Evolutionary conservation across 1,284 basidiomycete species (phyloP).

Genomic region (Cryptococcus hybrid): DNA sequence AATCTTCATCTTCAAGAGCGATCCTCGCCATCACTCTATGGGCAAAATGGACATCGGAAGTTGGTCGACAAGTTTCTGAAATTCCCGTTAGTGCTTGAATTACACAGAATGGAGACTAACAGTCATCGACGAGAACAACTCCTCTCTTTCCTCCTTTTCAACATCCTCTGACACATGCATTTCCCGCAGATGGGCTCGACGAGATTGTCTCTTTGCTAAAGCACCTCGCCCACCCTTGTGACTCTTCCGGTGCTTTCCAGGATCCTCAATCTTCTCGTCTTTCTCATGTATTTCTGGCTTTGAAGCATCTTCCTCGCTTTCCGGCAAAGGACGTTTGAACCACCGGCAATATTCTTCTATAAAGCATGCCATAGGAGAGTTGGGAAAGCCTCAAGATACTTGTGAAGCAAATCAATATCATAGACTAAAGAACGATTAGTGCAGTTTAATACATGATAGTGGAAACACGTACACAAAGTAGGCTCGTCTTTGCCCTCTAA

Average conservation of each 20-base stretch:
- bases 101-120: slow-evolving; percentile 6
- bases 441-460: neutral
- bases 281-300: slow-evolving; percentile 34
- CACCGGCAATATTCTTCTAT: slow-evolving; percentile 68
- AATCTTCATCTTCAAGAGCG: slow-evolving; percentile 74
- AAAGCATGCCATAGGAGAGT: slow-evolving; percentile 58
- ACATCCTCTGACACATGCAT: slow-evolving; percentile 37
- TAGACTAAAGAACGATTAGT: slow-evolving; percentile 59
- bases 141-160: slow-evolving; percentile 43
- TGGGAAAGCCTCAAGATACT: slow-evolving; percentile 71
- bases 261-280: slow-evolving; percentile 12
- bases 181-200: slow-evolving; percentile 31
- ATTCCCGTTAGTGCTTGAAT: neutral
- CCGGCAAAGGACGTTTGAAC: slow-evolving; percentile 55
- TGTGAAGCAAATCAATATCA: slow-evolving; percentile 61
- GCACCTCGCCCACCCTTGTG: slow-evolving; percentile 28
- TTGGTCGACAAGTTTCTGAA: slow-evolving; percentile 32
- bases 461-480: slow-evolving; percentile 59
- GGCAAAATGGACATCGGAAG: slow-evolving; percentile 66
- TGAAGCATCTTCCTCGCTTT: slow-evolving; percentile 51
- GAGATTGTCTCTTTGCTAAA: slow-evolving; percentile 31
- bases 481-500: slow-evolving; percentile 74
- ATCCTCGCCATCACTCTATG: slow-evolving; percentile 69
- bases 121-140: slow-evolving; percentile 40
- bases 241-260: slow-evolving; percentile 15